Evolutionary conservation across 2,329 filamentous ascomycete species (phyloP), one percentile per base, ranked within the genome.

Genomic region (Aureobasidium sp.): DNA sequence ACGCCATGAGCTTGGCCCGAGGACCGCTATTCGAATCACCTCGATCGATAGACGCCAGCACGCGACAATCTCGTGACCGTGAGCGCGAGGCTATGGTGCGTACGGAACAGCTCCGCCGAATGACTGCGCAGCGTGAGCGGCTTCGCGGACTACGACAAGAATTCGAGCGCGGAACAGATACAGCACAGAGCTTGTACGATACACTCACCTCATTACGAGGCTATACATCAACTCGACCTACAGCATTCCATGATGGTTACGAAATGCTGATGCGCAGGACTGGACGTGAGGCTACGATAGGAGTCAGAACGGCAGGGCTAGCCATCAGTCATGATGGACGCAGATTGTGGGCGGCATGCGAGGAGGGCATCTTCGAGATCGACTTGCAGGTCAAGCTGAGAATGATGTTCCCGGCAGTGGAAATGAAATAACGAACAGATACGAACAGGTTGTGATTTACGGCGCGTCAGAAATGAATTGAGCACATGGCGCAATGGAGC

Each of bases 291-390:
- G 50, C 49, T 47, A 57, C 48, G 15, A 65, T 73, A 40, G 77
- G 76, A 1, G 73, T 78, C 24, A 68, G 77, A 39, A 80, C 77
- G 22, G 77, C 78, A 6, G 78, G 78, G 5, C 65, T 80, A 59
- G 78, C 78, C 5, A 77, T 80, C 70, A 79, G 77, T 68, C 69
- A 73, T 29, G 78, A 81, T 67, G 78, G 78, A 9, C 67, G 75
- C 22, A 78, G 68, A 60, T 67, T 81, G 39, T 80, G 77, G 68
- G 78, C 74, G 39, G 77, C 76, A 5, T 78, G 75, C 37, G 85
- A 90, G 70, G 85, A 89, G 66, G 89, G 89, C 61, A 87, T 92
- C 60, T 90, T 90, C 68, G 87, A 91, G 74, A 84, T 90, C 67
- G 81, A 80, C 37, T 80, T 92, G 66, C 85, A 90, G 70, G 68